Evolutionary conservation across 176 grass and related monocot species (phyloP).

Genomic region (Chrysopogon serrulatus): DNA sequence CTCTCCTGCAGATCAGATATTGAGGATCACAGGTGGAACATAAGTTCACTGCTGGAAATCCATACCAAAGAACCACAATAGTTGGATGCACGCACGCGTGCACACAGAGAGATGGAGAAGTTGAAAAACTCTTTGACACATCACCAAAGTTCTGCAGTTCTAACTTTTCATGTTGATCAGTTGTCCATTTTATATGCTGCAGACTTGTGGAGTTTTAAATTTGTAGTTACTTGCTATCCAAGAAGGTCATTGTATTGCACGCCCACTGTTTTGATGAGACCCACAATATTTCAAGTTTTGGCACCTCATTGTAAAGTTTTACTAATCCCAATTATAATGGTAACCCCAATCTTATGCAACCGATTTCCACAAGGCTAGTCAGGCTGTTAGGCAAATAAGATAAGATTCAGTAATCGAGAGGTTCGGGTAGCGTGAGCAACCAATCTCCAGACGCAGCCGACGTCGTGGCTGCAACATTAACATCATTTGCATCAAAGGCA

Average conservation of each 20-base stretch:
- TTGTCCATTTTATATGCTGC: not conserved
- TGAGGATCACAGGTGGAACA: not conserved
- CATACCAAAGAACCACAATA: not conserved
- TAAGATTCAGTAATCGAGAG: not conserved
- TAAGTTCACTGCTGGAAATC: not conserved
- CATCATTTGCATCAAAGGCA: not conserved
- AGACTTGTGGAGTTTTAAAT: not conserved
- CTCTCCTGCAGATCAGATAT: constrained; percentile 57
- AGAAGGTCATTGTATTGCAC: not conserved
- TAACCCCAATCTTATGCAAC: not conserved
- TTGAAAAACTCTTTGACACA: not conserved
- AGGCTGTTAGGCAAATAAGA: not conserved
- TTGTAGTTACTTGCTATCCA: not conserved
- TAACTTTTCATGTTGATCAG: not conserved
- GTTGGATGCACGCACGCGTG: not conserved
- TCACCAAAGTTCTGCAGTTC: not conserved
- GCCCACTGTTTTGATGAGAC: not conserved
- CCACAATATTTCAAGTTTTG: not conserved
- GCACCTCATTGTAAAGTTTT: not conserved
- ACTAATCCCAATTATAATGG: not conserved
- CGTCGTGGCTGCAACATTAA: not conserved
- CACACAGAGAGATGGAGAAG: not conserved
- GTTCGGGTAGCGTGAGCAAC: not conserved
- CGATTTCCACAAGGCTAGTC: not conserved
- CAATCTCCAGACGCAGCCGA: not conserved